These are phyloP conservation scores for Lachancea thermotolerans DNA, from an alignment of 805 yeast genomes.

Conservation along the genomic window DNA sequence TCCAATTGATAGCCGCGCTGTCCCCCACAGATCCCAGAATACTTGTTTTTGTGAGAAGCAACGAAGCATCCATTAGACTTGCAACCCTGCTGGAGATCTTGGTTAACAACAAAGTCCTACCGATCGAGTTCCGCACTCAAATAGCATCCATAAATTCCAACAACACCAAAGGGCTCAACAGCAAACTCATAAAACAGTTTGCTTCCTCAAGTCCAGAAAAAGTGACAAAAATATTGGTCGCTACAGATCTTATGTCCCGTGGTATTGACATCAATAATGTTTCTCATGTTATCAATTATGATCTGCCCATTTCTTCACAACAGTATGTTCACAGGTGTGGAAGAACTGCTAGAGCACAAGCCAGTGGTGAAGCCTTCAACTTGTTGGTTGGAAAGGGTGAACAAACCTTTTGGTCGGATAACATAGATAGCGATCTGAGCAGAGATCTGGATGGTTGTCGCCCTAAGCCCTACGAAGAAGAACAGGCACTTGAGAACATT, in stretches of 20 bases:
- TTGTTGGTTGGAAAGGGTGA: constrained; percentile 77
- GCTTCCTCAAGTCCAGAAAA: constrained; percentile 33
- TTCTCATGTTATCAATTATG: constrained; percentile 79
- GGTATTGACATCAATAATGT: constrained; percentile 79
- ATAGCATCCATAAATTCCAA: constrained; percentile 52
- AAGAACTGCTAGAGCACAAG: constrained; percentile 92
- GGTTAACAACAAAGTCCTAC: constrained; percentile 5
- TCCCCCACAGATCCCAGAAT: constrained; percentile 2
- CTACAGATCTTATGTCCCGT: constrained; percentile 92
- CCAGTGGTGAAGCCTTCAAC: constrained; percentile 66
- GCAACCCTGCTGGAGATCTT: constrained; percentile 41
- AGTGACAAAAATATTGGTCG: constrained; percentile 40
- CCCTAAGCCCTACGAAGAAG: constrained; percentile 23
- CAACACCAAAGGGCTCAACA: constrained; percentile 47
- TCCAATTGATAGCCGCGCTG: constrained; percentile 43
- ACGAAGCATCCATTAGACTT: constrained; percentile 81
- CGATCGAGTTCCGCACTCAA: constrained; percentile 3
- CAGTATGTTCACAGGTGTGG: constrained; percentile 97
- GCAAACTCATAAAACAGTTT: constrained; percentile 54
- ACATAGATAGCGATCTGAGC: constrained; percentile 45
- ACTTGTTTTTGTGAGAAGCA: constrained; percentile 35
- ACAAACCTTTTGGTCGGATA: constrained; percentile 50
- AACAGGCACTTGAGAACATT: constrained; percentile 11
- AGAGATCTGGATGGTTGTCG: constrained; percentile 35
- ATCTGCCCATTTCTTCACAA: constrained; percentile 77